phyloP scores from a whole-genome alignment of 192 early-diverging fungal species.

The Paraglomus occultum region DNA sequence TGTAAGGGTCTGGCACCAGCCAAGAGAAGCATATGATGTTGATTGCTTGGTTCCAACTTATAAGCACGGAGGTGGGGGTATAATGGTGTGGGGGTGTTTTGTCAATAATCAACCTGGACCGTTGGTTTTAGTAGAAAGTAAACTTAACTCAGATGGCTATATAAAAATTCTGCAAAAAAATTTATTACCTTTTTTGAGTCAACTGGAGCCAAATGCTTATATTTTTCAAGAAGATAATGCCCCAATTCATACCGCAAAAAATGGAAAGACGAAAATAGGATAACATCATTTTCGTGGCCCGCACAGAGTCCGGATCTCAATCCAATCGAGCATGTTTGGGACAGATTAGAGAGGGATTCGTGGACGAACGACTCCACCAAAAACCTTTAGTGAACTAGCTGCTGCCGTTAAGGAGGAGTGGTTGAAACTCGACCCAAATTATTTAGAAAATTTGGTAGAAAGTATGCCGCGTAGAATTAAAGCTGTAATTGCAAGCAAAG shows the following conservation, averaged over 20 bases:
- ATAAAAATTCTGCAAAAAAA: not conserved
- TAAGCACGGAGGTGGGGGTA: conserved; percentile 4
- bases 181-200: conserved; percentile 6
- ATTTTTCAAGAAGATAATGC: conserved; percentile 16
- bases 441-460: not conserved
- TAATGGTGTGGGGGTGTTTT: conserved; percentile 21
- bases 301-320: conserved; percentile 14
- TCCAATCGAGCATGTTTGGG: conserved; percentile 15
- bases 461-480: conserved; percentile 11
- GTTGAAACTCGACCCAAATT: not conserved
- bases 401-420: not conserved
- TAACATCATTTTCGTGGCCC: not conserved
- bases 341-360: conserved; percentile 6
- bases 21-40: not conserved
- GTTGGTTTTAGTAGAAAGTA: too few relatives aligned
- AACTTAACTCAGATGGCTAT: not conserved
- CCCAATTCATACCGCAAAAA: conserved; percentile 11
- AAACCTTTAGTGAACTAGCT: not conserved
- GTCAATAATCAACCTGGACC: not conserved
- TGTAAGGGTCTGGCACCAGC: not conserved
- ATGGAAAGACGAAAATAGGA: not conserved
- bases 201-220: not conserved
- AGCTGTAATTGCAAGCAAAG: not conserved
- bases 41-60: not conserved
- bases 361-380: not conserved